phyloP scores from a whole-genome alignment of 2,329 filamentous ascomycete species.

The Zasmidium citrigriseum region DNA sequence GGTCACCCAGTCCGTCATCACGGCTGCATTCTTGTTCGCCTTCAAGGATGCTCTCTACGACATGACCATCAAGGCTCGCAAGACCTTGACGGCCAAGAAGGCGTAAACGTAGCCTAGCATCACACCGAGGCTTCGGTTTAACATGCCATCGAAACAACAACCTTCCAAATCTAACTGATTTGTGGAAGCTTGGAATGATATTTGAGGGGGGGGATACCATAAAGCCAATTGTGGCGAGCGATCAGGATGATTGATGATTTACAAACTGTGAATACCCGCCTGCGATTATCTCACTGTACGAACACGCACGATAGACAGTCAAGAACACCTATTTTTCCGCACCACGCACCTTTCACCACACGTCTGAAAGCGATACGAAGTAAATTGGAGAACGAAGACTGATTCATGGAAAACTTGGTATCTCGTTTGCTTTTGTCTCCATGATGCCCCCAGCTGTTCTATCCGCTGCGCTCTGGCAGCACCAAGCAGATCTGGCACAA shows the following conservation, averaged over 20 bases:
- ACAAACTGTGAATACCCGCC: not conserved
- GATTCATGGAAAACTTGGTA: not conserved
- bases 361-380: too few relatives aligned
- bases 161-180: too few relatives aligned
- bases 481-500: not conserved
- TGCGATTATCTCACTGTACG: too few relatives aligned
- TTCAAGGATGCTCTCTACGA: conserved; percentile 98
- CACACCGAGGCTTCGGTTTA: too few relatives aligned
- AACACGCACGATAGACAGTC: not conserved
- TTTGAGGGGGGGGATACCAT: not conserved
- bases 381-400: too few relatives aligned
- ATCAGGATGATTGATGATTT: not conserved
- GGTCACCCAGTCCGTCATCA: conserved; percentile 94
- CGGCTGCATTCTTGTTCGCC: conserved; percentile 92
- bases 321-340: too few relatives aligned
- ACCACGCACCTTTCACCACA: too few relatives aligned
- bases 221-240: not conserved
- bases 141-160: too few relatives aligned
- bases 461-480: not conserved
- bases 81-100: conserved; percentile 22
- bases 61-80: conserved; percentile 68
- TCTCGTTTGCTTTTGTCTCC: not conserved
- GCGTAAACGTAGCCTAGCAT: conserved; percentile 8
- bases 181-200: too few relatives aligned
- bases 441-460: not conserved